A percentile compares a stretch with the other conserved stretches of the same genome.
Evolutionary conservation across 2,329 filamentous ascomycete genomes (phyloP).

Genomic region (Cytospora schulzeri): DNA sequence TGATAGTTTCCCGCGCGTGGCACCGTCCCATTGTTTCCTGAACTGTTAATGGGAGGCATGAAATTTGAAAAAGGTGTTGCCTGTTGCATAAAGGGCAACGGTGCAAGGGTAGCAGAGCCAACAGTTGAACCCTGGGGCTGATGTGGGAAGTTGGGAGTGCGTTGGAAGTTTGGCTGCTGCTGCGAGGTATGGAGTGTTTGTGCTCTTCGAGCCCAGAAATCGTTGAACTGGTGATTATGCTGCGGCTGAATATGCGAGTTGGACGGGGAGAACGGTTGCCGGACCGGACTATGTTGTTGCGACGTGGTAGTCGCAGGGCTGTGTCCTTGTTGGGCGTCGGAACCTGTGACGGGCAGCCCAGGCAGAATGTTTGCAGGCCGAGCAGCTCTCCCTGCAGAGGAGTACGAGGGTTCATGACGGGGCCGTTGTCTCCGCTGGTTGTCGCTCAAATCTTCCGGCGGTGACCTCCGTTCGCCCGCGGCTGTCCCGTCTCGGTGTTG

Average conservation of each 20-base stretch:
- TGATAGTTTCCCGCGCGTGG: conserved; percentile 5
- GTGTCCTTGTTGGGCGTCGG: conserved; percentile 8
- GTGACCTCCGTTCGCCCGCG: conserved; percentile 31
- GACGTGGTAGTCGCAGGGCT: conserved; percentile 5
- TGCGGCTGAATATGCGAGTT: conserved; percentile 1
- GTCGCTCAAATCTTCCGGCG: conserved; percentile 34
- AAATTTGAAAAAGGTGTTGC: conserved; percentile 3
- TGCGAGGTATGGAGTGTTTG: conserved; percentile 8
- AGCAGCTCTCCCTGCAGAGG: conserved; percentile 31
- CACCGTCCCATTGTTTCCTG: background rate
- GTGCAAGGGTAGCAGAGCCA: conserved; percentile 11
- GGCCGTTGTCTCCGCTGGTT: conserved; percentile 37
- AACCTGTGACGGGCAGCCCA: conserved; percentile 28
- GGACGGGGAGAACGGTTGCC: conserved; percentile 4
- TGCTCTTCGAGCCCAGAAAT: conserved; percentile 8
- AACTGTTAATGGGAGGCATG: background rate
- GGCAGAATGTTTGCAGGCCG: conserved; percentile 31
- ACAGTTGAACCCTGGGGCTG: conserved; percentile 1
- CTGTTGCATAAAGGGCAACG: conserved; percentile 7
- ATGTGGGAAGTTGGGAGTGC: background rate
- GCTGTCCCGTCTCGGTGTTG: conserved; percentile 5
- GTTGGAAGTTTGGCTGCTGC: conserved; percentile 14
- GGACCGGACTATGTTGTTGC: conserved; percentile 18
- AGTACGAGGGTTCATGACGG: conserved; percentile 32
- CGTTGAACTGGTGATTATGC: background rate